These are phyloP conservation scores for Boletus bicolor DNA, from an alignment of 768 basidiomycete species.

Conservation along the genomic window DNA sequence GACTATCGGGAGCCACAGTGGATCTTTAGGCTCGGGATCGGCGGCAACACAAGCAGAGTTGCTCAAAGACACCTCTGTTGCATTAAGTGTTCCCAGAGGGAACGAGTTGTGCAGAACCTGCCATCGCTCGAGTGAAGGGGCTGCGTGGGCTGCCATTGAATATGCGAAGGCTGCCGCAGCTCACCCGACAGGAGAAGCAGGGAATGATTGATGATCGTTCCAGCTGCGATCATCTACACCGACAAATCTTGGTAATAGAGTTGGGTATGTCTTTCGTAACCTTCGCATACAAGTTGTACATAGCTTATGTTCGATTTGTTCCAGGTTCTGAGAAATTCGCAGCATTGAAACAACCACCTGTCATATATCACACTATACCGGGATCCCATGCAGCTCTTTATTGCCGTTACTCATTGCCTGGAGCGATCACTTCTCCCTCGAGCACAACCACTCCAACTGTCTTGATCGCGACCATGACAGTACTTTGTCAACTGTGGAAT, in stretches of 20 bases:
- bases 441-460: slow-evolving; percentile 16
- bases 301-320: not conserved
- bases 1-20: not conserved
- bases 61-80: slow-evolving; percentile 55
- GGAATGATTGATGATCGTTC: slow-evolving; percentile 48
- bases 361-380: slow-evolving; percentile 38
- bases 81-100: slow-evolving; percentile 68
- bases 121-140: slow-evolving; percentile 28
- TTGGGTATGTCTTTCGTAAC: slow-evolving; percentile 36
- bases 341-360: slow-evolving; percentile 43
- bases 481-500: slow-evolving; percentile 34
- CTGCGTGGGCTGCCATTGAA: slow-evolving; percentile 42
- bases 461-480: slow-evolving; percentile 33
- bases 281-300: too few relatives aligned
- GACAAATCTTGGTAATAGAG: slow-evolving; percentile 66
- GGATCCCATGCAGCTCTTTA: too few relatives aligned
- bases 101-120: slow-evolving; percentile 42
- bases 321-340: slow-evolving; percentile 17
- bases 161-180: slow-evolving; percentile 45
- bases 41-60: slow-evolving; percentile 37
- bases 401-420: slow-evolving; percentile 37
- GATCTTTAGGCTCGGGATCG: not conserved
- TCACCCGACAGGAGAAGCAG: slow-evolving; percentile 6
- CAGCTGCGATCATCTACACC: slow-evolving; percentile 67
- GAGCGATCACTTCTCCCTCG: slow-evolving; percentile 9